These are phyloP conservation scores for Lotus japonicus DNA, from an alignment of 306 rosid genomes.

Conservation along the genomic window DNA sequence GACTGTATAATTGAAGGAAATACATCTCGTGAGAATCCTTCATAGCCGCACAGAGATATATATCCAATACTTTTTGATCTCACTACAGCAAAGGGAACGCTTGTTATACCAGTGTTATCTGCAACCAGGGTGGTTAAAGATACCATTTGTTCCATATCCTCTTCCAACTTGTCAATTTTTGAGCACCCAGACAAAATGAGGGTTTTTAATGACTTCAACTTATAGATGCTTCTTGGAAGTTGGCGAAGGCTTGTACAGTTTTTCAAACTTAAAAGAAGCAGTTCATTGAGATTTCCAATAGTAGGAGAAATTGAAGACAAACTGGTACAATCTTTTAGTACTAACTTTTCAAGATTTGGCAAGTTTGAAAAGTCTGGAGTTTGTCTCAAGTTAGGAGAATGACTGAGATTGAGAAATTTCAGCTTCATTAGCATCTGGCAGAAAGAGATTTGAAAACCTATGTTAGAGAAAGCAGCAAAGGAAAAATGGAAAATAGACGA, in stretches of 20 bases:
- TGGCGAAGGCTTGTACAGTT: slow-evolving; percentile 1
- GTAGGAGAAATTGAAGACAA: slow-evolving; percentile 3
- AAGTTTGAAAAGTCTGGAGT: slow-evolving; percentile 29
- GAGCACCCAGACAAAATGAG: slow-evolving; percentile 24
- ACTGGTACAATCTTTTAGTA: slow-evolving; percentile 18
- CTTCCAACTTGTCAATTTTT: slow-evolving; percentile 18
- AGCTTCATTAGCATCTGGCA: slow-evolving; percentile 13
- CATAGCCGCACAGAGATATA: slow-evolving; percentile 27
- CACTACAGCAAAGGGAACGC: slow-evolving; percentile 3
- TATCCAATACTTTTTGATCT: background rate
- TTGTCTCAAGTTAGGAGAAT: slow-evolving; percentile 4
- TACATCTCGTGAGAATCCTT: slow-evolving; percentile 18
- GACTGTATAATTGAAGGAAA: slow-evolving; percentile 20
- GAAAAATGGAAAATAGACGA: too few relatives aligned
- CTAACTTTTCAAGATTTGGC: slow-evolving; percentile 25
- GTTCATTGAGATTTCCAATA: background rate
- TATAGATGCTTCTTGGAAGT: slow-evolving; percentile 29
- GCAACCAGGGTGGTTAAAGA: slow-evolving; percentile 14
- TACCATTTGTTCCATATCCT: slow-evolving; percentile 15
- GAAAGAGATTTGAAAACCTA: background rate
- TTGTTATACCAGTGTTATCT: slow-evolving; percentile 25
- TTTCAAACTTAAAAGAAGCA: slow-evolving; percentile 21
- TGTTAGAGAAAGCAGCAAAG: background rate
- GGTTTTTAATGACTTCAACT: background rate
- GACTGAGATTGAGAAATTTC: slow-evolving; percentile 31